Conservation (phyloP, 2,329 filamentous ascomycete species). For the Pestalotiopsis sp. region DNA sequence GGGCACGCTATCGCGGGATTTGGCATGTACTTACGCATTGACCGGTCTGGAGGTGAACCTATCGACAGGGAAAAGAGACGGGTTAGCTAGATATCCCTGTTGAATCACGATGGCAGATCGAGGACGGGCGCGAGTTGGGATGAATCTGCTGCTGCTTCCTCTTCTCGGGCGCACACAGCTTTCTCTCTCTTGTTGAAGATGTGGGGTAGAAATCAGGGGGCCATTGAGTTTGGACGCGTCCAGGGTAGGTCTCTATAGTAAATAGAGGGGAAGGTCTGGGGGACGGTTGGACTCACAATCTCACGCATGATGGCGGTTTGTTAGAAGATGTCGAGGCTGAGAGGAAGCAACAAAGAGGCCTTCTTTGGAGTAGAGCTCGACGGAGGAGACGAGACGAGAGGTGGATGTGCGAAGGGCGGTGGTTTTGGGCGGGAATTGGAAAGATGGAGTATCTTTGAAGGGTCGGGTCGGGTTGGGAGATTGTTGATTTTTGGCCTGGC, state of each 20-base stretch:
- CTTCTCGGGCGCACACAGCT: background rate
- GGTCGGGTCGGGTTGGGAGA: conserved; percentile 8
- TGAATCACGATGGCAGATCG: background rate
- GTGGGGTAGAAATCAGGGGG: conserved; percentile 35
- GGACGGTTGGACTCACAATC: conserved; percentile 59
- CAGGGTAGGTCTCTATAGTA: conserved; percentile 21
- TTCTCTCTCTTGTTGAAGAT: conserved; percentile 14
- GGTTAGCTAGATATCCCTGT: conserved; percentile 50
- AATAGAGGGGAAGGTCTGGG: conserved; percentile 18
- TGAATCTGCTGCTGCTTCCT: background rate
- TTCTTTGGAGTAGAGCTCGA: background rate
- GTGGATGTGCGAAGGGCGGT: conserved; percentile 2
- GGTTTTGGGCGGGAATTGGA: conserved; percentile 8
- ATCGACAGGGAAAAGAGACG: conserved; percentile 45
- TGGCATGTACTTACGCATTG: conserved; percentile 79
- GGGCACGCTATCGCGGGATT: conserved; percentile 24
- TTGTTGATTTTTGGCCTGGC: conserved; percentile 16
- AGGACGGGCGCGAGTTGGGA: background rate
- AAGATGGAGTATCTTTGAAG: conserved; percentile 10
- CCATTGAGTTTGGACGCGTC: conserved; percentile 18
- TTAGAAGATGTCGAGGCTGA: background rate
- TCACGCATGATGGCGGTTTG: conserved; percentile 67
- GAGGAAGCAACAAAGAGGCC: background rate
- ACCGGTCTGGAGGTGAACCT: conserved; percentile 99
- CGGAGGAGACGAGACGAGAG: conserved; percentile 3